These are phyloP conservation scores for Wallacemonas collosoma DNA, from an alignment of 208 protist species.

Conservation along the genomic window DNA sequence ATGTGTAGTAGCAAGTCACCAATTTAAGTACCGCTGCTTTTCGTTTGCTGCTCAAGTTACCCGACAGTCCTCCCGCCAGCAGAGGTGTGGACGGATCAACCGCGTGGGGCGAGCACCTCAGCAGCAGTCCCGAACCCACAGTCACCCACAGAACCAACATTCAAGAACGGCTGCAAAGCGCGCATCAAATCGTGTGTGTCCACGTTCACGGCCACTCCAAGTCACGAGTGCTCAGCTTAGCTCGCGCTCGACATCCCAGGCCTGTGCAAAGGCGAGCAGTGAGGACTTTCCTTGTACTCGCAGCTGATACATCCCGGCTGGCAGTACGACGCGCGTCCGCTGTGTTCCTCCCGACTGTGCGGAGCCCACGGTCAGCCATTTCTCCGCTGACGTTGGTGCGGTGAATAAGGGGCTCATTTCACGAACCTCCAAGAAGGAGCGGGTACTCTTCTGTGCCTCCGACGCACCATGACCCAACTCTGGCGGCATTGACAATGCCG, in stretches of 20 bases:
- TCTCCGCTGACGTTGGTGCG: background rate
- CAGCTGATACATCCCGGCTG: constrained; percentile 66
- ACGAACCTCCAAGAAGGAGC: constrained; percentile 18
- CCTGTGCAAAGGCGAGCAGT: constrained; percentile 78
- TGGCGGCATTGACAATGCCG: constrained; percentile 19
- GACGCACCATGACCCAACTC: background rate
- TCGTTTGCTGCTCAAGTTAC: too few relatives aligned
- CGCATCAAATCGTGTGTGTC: too few relatives aligned
- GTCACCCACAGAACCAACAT: too few relatives aligned
- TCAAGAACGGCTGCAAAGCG: too few relatives aligned
- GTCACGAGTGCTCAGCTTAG: constrained; percentile 32
- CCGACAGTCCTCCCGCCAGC: too few relatives aligned
- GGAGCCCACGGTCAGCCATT: constrained; percentile 46
- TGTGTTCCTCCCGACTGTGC: constrained; percentile 31
- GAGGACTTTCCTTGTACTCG: constrained; percentile 46
- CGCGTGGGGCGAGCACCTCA: too few relatives aligned
- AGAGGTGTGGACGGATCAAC: too few relatives aligned
- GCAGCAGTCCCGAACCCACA: too few relatives aligned
- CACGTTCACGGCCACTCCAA: background rate
- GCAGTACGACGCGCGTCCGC: constrained; percentile 59
- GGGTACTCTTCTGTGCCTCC: background rate
- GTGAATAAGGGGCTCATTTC: constrained; percentile 11
- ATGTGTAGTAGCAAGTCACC: too few relatives aligned
- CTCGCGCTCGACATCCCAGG: constrained; percentile 79
- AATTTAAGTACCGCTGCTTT: too few relatives aligned